Percentiles rank a stretch among this genome's conserved stretches.
phyloP scores from a whole-genome alignment of 2,329 filamentous ascomycete species.

The Paecilomyces fulvus region DNA sequence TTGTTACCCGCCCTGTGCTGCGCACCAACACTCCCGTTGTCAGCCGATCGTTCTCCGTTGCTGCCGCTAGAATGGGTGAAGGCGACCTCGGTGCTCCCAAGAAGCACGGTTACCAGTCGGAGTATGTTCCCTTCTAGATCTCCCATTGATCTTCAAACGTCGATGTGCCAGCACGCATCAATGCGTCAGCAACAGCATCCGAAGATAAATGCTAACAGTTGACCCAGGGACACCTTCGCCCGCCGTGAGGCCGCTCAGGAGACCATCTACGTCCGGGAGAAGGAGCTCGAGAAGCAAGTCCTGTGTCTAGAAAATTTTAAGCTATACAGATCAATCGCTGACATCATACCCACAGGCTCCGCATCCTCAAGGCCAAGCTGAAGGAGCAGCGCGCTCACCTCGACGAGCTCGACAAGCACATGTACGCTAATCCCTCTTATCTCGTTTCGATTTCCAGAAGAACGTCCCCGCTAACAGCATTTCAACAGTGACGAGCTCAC shows the following conservation, averaged over 20 bases:
- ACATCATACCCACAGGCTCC: slow-evolving; percentile 42
- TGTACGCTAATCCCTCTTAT: slow-evolving; percentile 48
- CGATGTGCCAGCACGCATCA: not conserved
- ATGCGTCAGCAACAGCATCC: slow-evolving; percentile 10
- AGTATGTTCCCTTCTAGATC: slow-evolving; percentile 22
- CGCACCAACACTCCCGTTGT: slow-evolving; percentile 44
- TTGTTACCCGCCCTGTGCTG: slow-evolving; percentile 49
- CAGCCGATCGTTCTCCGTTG: slow-evolving; percentile 54
- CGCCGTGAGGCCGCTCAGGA: slow-evolving; percentile 83
- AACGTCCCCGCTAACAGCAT: slow-evolving; percentile 5
- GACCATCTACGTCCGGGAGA: slow-evolving; percentile 73
- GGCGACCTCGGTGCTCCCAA: slow-evolving; percentile 57
- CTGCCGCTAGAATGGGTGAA: slow-evolving; percentile 55
- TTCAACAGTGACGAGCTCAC: slow-evolving; percentile 63
- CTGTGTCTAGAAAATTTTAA: not conserved
- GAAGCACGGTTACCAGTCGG: slow-evolving; percentile 23
- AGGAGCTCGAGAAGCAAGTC: slow-evolving; percentile 74
- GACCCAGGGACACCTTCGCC: slow-evolving; percentile 74
- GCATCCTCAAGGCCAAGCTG: slow-evolving; percentile 61
- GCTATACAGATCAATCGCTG: slow-evolving; percentile 1
- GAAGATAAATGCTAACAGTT: slow-evolving; percentile 8
- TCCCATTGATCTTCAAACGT: not conserved
- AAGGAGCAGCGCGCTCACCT: slow-evolving; percentile 72
- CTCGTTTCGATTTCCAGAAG: not conserved
- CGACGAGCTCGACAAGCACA: slow-evolving; percentile 75